phyloP scores from a whole-genome alignment of 1,284 basidiomycete species.

The Puccinia hordei region DNA sequence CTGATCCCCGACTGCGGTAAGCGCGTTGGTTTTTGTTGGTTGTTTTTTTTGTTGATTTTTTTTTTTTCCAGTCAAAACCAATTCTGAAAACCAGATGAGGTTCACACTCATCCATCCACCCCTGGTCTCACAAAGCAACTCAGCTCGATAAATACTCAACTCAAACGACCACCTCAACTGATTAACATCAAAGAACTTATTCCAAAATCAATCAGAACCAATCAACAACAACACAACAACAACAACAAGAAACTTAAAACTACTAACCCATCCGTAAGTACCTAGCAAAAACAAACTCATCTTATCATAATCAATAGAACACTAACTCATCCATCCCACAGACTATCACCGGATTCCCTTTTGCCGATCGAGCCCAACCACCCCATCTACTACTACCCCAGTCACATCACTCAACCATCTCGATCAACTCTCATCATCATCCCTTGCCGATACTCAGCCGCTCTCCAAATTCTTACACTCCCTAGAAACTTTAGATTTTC shows the following conservation, averaged over 20 bases:
- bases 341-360: neutral
- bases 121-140: slow-evolving; percentile 16
- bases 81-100: slow-evolving; percentile 19
- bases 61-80: too few species aligned
- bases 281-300: too few species aligned
- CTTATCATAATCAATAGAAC: neutral
- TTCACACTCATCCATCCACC: neutral
- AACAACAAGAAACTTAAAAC: neutral
- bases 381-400: neutral
- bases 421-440: neutral
- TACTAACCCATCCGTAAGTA: neutral
- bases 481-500: slow-evolving; percentile 20
- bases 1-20: too few species aligned
- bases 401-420: neutral
- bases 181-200: neutral
- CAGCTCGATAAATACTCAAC: neutral
- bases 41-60: too few species aligned
- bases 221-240: too few species aligned
- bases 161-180: neutral
- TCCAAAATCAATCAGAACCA: neutral
- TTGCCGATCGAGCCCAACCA: slow-evolving; percentile 3
- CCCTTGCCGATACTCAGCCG: neutral
- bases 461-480: neutral
- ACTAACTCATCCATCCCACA: neutral
- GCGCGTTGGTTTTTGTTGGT: too few species aligned